Base-by-base conservation (phyloP, 306 rosid species). In the Castanospermum australe region DNA sequence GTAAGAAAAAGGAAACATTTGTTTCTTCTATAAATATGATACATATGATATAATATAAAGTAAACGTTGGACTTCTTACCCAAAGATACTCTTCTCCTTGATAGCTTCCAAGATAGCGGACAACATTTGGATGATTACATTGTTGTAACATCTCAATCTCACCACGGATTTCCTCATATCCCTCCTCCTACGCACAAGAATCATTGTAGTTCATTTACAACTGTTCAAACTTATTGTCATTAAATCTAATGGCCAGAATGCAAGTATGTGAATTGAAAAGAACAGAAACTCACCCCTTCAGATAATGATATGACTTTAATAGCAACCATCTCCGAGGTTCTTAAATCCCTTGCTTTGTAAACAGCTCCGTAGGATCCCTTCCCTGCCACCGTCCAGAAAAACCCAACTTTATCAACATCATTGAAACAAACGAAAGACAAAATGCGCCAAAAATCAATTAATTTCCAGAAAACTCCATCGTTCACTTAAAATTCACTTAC, bases 41-140 rank as follows among this genome's bases (percentile, higher is more conserved):
- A n/a, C n/a, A 9, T 3, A 57, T 45, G 30, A 10, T 14, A 76
- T 32, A 36, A 39, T 14, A 22, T 5, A 51, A 65, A 12, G 28
- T 76, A n/a, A 17, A 2, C 55, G n/a, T 3, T 35, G 62, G 18
- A 24, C 22, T 54, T 74, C 86, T 82, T 88, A 95, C 99, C 99
- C 99, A 95, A 77, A 95, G 99, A 86, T 91, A 93, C 82, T 95
- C 99, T 81, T 95, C 99, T 81, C 99, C 99, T 83, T 95, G 99
- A 81, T 92, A 95, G 87, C 99, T 95, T 83, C 98, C 99, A 63
- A 95, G 92, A 79, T 95, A 95, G 71, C 99, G 96, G 24, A 95
- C 99, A 61, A 95, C 99, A 83, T 95, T 95, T 0, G 99, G 99
- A 88, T 95, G 99, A 82, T 89, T 93, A 83, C 98, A 95, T 75